Percentiles rank a stretch among this genome's conserved stretches.
These are phyloP conservation scores for Aspergillus bridgeri DNA, from an alignment of 495 filamentous ascomycete genomes.

Conservation along the genomic window DNA sequence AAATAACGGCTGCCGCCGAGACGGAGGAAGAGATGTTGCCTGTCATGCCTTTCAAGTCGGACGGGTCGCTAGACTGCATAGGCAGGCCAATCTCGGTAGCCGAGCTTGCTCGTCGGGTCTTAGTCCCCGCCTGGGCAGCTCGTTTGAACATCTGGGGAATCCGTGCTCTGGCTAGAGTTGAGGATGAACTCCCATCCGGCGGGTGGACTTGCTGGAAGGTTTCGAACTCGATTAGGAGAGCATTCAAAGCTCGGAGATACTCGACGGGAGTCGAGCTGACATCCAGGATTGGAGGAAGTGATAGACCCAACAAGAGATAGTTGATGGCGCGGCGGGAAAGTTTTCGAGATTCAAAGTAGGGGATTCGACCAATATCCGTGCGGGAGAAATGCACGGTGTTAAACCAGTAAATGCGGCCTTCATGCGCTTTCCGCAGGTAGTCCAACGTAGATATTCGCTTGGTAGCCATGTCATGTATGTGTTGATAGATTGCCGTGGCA, in stretches of 20 bases:
- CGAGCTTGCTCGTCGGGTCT: conserved; percentile 69
- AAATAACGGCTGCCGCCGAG: conserved; percentile 36
- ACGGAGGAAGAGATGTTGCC: conserved; percentile 39
- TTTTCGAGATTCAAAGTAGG: conserved; percentile 80
- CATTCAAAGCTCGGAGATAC: conserved; percentile 82
- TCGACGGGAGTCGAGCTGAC: conserved; percentile 75
- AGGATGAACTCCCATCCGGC: conserved; percentile 64
- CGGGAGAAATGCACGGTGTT: conserved; percentile 91
- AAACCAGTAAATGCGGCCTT: conserved; percentile 95
- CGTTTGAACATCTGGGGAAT: conserved; percentile 90
- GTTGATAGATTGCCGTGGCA: conserved; percentile 68
- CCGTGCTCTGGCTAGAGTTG: conserved; percentile 69
- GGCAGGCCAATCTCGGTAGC: conserved; percentile 62
- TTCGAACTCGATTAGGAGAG: conserved; percentile 88
- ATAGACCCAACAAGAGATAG: conserved; percentile 88
- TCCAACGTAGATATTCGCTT: conserved; percentile 96
- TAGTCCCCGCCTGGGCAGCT: conserved; percentile 55
- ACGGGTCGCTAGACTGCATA: conserved; percentile 52
- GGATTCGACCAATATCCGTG: conserved; percentile 71
- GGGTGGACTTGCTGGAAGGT: conserved; percentile 83
- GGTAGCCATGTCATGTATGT: conserved; percentile 82
- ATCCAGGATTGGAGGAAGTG: conserved; percentile 83
- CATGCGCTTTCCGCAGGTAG: conserved; percentile 90
- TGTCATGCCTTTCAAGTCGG: conserved; percentile 46
- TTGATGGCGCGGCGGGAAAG: conserved; percentile 85